phyloP scores from a whole-genome alignment of 768 basidiomycete species.

The Lyophyllum semitale region DNA sequence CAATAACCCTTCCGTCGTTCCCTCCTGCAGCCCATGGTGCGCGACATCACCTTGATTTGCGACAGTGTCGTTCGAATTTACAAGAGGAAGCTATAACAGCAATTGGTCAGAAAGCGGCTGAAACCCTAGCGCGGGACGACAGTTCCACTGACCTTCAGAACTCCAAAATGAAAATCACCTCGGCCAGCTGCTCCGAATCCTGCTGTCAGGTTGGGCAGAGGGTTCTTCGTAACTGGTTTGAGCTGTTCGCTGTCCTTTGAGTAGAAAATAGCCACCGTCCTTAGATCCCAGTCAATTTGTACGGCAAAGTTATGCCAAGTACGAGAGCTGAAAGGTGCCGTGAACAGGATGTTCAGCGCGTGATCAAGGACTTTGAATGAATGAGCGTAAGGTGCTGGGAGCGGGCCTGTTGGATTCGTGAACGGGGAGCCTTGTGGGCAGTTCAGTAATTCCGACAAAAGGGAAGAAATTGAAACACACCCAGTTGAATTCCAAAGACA shows the following conservation, averaged over 20 bases:
- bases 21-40: constrained; percentile 61
- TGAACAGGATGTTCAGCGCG: constrained; percentile 50
- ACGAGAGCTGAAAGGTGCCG: constrained; percentile 40
- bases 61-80: constrained; percentile 44
- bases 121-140: neutral
- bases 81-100: constrained; percentile 49
- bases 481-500: constrained; percentile 61
- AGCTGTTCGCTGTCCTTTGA: constrained; percentile 43
- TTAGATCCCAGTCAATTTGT: constrained; percentile 54
- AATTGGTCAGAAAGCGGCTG: neutral
- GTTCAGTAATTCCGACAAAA: neutral
- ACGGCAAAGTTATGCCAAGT: constrained; percentile 66
- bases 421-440: constrained; percentile 55
- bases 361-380: constrained; percentile 60
- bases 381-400: constrained; percentile 44
- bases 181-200: constrained; percentile 43
- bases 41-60: constrained; percentile 56
- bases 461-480: constrained; percentile 28
- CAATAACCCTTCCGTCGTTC: constrained; percentile 51
- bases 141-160: constrained; percentile 50
- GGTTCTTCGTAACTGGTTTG: constrained; percentile 37
- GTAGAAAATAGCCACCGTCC: constrained; percentile 52
- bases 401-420: constrained; percentile 46
- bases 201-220: constrained; percentile 41
- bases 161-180: constrained; percentile 64